phyloP scores from a whole-genome alignment of 768 basidiomycete species.

The Agaricus subrufescens region DNA sequence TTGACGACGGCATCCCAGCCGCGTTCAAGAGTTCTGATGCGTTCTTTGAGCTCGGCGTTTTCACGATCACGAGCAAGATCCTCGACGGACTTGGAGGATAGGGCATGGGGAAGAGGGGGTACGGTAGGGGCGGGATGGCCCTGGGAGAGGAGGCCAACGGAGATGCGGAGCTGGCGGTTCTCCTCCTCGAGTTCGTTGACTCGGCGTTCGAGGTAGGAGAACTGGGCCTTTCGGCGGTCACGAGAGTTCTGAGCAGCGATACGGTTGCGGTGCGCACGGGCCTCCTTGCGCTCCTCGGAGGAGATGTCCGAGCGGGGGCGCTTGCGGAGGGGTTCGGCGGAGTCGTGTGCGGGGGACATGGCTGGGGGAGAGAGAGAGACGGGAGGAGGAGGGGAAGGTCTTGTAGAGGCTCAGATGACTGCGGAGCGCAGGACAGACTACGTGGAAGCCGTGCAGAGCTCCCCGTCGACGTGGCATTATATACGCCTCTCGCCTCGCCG shows the following conservation, averaged over 20 bases:
- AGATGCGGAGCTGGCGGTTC: conserved; percentile 63
- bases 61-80: conserved; percentile 45
- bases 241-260: conserved; percentile 93
- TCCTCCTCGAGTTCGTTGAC: conserved; percentile 79
- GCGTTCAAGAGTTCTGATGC: conserved; percentile 72
- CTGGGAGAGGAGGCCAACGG: conserved; percentile 30
- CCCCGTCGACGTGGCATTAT: conserved; percentile 18
- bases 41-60: conserved; percentile 71
- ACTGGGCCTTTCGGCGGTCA: conserved; percentile 86
- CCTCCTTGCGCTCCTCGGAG: conserved; percentile 80
- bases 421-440: conserved; percentile 32
- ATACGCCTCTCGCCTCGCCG: neutral
- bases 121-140: conserved; percentile 14
- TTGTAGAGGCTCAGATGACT: conserved; percentile 19
- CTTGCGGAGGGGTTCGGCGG: conserved; percentile 56
- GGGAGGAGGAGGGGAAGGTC: conserved; percentile 10
- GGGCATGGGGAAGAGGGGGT: conserved; percentile 12
- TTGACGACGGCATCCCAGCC: conserved; percentile 81
- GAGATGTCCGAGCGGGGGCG: conserved; percentile 60
- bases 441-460: conserved; percentile 27
- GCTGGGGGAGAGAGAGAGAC: conserved; percentile 27
- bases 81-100: conserved; percentile 6
- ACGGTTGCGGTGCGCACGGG: conserved; percentile 85
- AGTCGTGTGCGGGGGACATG: conserved; percentile 19
- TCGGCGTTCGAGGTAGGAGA: conserved; percentile 56